Evolutionary conservation across 2,329 filamentous ascomycete species (phyloP), one percentile per base, ranked within the genome.

Genomic region (Kalaharituber pfeilii): DNA sequence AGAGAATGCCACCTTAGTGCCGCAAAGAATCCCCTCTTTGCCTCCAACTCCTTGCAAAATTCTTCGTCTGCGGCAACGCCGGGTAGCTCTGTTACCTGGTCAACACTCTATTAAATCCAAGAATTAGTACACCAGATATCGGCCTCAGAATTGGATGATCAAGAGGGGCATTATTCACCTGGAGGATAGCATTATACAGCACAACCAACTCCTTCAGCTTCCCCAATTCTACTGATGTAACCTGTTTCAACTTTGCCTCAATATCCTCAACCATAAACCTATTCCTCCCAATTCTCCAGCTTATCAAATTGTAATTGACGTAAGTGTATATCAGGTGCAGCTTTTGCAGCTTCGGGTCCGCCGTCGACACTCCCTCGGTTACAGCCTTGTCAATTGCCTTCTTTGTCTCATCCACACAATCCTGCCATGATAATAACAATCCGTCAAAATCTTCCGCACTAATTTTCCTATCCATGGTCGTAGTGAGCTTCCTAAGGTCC

Each of bases 261-360:
- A 74, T 75, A 18, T 75, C 73, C 20, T 76, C 68, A 15, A 86
- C 85, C 58, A 98, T 72, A 0, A 94, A 82, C 53, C 91, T 77
- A 68, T 98, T 96, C 49, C 91, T 81, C 25, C 89, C 89, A 59
- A 96, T 85, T 67, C 91, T 78, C 88, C 88, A 96, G 65, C 86
- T 88, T 54, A 98, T 83, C 68, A 95, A 79, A 61, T 86, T 85
- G 67, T 94, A 96, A 68, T 91, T 94, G 54, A 96, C 86, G 1
- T 89, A 87, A 0, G 93, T 93, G 57, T 84, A 82, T 2, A 88
- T 94, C 56, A 98, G 83, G 62, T 94, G 88, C 47, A 98, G 72
- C 62, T 87, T 81, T 69, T 98, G 91, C 80, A 98, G 87, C 55
- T 86, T 79, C 30, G 79, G 71, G 65, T 98, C 89, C 54, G 86